These are phyloP conservation scores for Morella rubra DNA, from an alignment of 306 rosid genomes.

Conservation along the genomic window DNA sequence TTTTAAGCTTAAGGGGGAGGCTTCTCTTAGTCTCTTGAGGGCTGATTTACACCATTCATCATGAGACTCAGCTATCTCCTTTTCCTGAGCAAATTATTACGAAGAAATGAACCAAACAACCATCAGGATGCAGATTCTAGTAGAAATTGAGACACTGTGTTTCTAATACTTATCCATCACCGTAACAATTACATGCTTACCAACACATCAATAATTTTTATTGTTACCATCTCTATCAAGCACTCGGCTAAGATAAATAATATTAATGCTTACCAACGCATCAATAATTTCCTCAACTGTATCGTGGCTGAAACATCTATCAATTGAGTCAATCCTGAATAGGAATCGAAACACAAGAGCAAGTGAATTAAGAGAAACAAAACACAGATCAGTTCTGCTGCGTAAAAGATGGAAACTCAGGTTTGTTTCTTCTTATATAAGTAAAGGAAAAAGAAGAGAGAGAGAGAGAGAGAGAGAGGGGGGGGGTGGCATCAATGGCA, in stretches of 20 bases:
- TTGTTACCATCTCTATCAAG: background rate
- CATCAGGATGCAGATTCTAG: constrained; percentile 1
- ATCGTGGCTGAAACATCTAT: constrained; percentile 79
- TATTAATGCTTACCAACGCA: constrained; percentile 71
- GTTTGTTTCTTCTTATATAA: background rate
- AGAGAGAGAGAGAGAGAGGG: too few species aligned
- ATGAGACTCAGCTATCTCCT: constrained; percentile 57
- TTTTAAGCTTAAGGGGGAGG: constrained; percentile 92
- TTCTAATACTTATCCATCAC: background rate
- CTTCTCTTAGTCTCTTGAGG: constrained; percentile 63
- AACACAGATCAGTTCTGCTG: background rate
- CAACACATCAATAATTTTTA: too few species aligned
- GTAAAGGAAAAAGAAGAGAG: background rate
- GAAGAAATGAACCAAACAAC: constrained; percentile 15
- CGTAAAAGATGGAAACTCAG: background rate
- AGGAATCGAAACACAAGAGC: constrained; percentile 15
- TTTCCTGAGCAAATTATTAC: constrained; percentile 57
- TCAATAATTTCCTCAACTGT: constrained; percentile 85
- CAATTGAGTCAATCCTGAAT: constrained; percentile 67
- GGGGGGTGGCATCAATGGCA: too few species aligned
- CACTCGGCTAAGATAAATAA: background rate
- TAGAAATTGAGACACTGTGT: background rate
- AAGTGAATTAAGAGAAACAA: constrained; percentile 10
- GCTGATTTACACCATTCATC: constrained; percentile 67
- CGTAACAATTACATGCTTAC: too few species aligned